A percentile compares a stretch with the other conserved stretches of the same genome.
Evolutionary conservation across 352 stramenopile genomes (phyloP).

Genomic region (Halophytophthora batemanensis): DNA sequence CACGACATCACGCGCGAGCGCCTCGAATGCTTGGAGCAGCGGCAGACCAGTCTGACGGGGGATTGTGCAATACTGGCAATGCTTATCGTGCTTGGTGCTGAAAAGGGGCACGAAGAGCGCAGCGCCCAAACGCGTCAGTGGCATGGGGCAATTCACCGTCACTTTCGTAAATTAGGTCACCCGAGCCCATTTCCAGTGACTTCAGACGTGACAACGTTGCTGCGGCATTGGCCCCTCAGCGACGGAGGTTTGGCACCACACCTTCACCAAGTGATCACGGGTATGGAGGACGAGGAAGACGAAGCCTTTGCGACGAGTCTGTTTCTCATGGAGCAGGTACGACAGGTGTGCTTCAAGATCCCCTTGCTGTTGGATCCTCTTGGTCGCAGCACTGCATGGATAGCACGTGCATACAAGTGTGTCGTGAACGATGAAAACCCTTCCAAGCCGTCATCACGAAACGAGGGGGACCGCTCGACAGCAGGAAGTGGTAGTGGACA

Average conservation of each 20-base stretch:
- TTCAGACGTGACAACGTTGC: slow-evolving; percentile 13
- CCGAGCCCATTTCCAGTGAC: slow-evolving; percentile 2
- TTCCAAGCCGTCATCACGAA: slow-evolving; percentile 7
- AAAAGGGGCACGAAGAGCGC: slow-evolving; percentile 20
- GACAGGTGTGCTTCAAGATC: slow-evolving; percentile 43
- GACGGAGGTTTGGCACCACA: slow-evolving; percentile 19
- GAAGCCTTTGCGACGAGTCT: slow-evolving; percentile 40
- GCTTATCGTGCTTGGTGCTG: slow-evolving; percentile 28
- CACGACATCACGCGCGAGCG: slow-evolving; percentile 20
- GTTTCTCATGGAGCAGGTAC: slow-evolving; percentile 45
- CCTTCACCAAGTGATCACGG: slow-evolving; percentile 34
- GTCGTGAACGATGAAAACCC: neutral
- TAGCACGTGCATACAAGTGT: slow-evolving; percentile 30
- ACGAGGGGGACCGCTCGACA: neutral
- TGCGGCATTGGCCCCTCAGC: slow-evolving; percentile 31
- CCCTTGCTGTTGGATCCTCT: slow-evolving; percentile 57
- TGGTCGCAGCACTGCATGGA: slow-evolving; percentile 25
- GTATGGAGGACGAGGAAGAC: slow-evolving; percentile 23
- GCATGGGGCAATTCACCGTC: slow-evolving; percentile 11
- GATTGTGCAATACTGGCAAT: slow-evolving; percentile 37
- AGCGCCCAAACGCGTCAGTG: slow-evolving; percentile 21
- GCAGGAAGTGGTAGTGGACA: slow-evolving; percentile 3
- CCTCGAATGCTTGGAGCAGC: slow-evolving; percentile 16
- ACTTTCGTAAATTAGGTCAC: slow-evolving; percentile 5
- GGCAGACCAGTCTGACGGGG: slow-evolving; percentile 27